A percentile compares a stretch with the other conserved stretches of the same genome.
phyloP scores from a whole-genome alignment of 2,329 filamentous ascomycete species.

The Aspergillus aculeatus region DNA sequence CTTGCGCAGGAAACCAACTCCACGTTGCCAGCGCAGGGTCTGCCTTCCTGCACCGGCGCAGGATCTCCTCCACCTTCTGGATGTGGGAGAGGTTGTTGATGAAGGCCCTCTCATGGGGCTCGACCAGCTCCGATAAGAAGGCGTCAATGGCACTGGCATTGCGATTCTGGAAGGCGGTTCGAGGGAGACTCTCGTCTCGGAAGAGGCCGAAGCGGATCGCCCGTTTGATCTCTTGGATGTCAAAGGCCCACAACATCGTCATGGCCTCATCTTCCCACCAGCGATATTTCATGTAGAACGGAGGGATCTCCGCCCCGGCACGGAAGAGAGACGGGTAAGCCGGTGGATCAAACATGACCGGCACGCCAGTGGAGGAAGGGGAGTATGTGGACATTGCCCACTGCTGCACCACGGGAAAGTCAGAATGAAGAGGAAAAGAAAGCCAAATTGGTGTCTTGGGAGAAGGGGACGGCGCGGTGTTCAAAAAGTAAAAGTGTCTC shows the following conservation, averaged over 20 bases:
- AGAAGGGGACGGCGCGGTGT: not conserved
- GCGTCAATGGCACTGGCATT: slow-evolving; percentile 33
- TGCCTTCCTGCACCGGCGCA: slow-evolving; percentile 32
- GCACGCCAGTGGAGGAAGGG: slow-evolving; percentile 7
- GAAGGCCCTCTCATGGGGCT: slow-evolving; percentile 26
- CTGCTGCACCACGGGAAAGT: not conserved
- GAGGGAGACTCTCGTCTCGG: slow-evolving; percentile 35
- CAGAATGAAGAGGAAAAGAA: not conserved
- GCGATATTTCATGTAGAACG: slow-evolving; percentile 32
- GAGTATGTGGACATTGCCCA: slow-evolving; percentile 14
- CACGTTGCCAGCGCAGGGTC: slow-evolving; percentile 28
- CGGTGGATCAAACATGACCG: slow-evolving; percentile 16
- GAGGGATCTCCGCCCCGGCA: slow-evolving; percentile 30
- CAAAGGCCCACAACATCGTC: slow-evolving; percentile 40
- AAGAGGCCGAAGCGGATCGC: slow-evolving; percentile 42
- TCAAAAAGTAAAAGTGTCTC: not conserved
- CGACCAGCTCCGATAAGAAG: slow-evolving; percentile 32
- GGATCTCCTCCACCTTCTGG: slow-evolving; percentile 42
- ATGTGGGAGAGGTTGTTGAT: slow-evolving; percentile 32
- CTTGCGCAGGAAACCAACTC: slow-evolving; percentile 37
- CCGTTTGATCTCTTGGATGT: slow-evolving; percentile 36
- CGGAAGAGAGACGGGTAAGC: slow-evolving; percentile 33
- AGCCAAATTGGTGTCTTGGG: not conserved
- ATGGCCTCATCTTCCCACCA: slow-evolving; percentile 45
- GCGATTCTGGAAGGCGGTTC: slow-evolving; percentile 34